Evolutionary conservation across 805 yeast species (phyloP).

Genomic region (Candida pseudofarinosa): DNA sequence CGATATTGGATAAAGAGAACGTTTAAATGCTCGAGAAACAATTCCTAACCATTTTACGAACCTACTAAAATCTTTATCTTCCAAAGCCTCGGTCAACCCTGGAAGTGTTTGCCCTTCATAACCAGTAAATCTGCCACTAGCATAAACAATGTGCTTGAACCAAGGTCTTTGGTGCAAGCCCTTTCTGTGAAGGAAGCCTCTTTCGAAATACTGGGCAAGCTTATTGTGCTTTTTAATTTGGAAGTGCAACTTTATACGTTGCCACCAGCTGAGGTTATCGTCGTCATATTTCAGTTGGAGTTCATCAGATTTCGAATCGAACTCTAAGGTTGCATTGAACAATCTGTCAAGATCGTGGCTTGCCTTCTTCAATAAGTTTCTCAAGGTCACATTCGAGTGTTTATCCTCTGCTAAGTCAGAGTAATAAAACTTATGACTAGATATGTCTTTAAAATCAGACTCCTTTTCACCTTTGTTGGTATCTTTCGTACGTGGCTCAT

Average conservation of each 20-base stretch:
- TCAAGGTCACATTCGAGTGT: conserved; percentile 16
- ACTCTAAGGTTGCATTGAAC: conserved; percentile 18
- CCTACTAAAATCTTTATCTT: conserved; percentile 41
- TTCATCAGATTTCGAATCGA: conserved; percentile 23
- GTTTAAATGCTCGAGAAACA: conserved; percentile 31
- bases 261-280: conserved; percentile 32
- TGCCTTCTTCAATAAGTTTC: conserved; percentile 20
- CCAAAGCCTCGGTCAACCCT: conserved; percentile 54
- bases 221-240: conserved; percentile 32
- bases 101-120: conserved; percentile 53
- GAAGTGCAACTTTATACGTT: conserved; percentile 27
- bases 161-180: conserved; percentile 51
- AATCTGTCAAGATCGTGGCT: conserved; percentile 17
- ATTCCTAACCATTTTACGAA: conserved; percentile 43
- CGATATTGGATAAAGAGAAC: neutral
- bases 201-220: conserved; percentile 45
- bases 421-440: neutral
- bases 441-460: neutral
- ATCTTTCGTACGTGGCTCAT: neutral
- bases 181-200: conserved; percentile 44
- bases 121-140: conserved; percentile 54
- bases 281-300: conserved; percentile 28
- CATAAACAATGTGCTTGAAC: conserved; percentile 63
- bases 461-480: neutral
- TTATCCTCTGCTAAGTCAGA: neutral